phyloP scores from a whole-genome alignment of 2,329 filamentous ascomycete species.

The Talaromyces sp. region DNA sequence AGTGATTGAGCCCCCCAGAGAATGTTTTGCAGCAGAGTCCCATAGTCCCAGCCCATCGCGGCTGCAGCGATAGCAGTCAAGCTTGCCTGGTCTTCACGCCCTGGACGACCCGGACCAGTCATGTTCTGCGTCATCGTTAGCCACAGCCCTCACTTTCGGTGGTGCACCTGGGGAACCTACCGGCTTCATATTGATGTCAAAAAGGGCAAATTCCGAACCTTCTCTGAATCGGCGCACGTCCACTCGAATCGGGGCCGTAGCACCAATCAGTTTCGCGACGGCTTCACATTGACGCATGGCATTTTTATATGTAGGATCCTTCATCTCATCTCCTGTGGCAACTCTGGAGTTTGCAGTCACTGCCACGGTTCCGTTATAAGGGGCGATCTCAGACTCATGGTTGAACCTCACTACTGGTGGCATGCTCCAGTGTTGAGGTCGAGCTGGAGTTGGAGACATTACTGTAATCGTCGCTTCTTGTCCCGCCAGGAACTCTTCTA shows the following conservation, averaged over 20 bases:
- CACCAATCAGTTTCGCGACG: slow-evolving; percentile 17
- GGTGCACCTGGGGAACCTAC: slow-evolving; percentile 24
- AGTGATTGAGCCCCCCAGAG: slow-evolving; percentile 22
- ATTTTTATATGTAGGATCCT: slow-evolving; percentile 27
- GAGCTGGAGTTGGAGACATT: slow-evolving; percentile 42
- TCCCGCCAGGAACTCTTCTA: slow-evolving; percentile 47
- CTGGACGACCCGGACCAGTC: slow-evolving; percentile 46
- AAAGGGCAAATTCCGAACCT: slow-evolving; percentile 41
- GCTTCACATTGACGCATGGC: slow-evolving; percentile 37
- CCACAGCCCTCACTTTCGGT: neutral
- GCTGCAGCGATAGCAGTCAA: slow-evolving; percentile 42
- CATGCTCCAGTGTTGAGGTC: slow-evolving; percentile 39
- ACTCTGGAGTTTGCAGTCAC: slow-evolving; percentile 46
- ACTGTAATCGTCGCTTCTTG: slow-evolving; percentile 50
- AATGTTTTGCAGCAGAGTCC: slow-evolving; percentile 33
- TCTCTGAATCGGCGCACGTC: slow-evolving; percentile 40
- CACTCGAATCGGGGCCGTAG: slow-evolving; percentile 9
- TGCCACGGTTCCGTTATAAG: slow-evolving; percentile 47
- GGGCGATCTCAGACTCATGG: slow-evolving; percentile 44
- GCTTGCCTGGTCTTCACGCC: slow-evolving; percentile 46
- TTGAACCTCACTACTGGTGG: slow-evolving; percentile 47
- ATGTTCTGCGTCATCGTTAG: slow-evolving; percentile 29
- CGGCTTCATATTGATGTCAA: slow-evolving; percentile 52
- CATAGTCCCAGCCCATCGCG: slow-evolving; percentile 42
- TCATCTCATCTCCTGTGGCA: slow-evolving; percentile 27